Evolutionary conservation across 164 flowering plant genomes (phyloP).

Genomic region (Saururus chinensis): DNA sequence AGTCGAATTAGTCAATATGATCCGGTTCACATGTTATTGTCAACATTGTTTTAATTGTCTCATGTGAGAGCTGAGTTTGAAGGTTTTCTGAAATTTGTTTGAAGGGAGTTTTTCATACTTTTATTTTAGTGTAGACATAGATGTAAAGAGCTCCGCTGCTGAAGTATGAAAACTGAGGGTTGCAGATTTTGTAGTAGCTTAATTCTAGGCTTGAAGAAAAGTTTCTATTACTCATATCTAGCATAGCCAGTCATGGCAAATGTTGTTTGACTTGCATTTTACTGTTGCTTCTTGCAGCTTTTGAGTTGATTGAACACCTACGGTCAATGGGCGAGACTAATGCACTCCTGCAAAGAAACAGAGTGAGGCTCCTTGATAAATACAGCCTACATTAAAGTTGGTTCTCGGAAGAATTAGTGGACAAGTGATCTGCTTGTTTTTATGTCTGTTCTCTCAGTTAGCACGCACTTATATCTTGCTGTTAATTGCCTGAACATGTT

Average conservation of each 20-base stretch:
- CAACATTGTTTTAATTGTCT: no score
- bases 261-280: background rate
- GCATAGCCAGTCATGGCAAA: background rate
- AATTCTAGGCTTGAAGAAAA: no score
- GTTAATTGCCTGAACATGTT: slow-evolving; percentile 1
- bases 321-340: slow-evolving; percentile 96
- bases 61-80: no score
- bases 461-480: background rate
- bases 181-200: background rate
- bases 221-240: background rate
- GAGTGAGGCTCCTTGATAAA: slow-evolving; percentile 20
- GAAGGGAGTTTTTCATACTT: no score
- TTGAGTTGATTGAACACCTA: slow-evolving; percentile 88
- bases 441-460: background rate
- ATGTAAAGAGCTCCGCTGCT: no score
- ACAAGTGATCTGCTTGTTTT: background rate
- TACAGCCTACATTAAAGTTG: background rate
- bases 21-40: no score
- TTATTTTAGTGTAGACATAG: no score
- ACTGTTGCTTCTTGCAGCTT: slow-evolving; percentile 26
- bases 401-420: background rate
- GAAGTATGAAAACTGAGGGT: background rate
- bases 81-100: no score
- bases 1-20: no score
- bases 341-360: slow-evolving; percentile 71